Conservation (phyloP, 169 alveolate species). For the Cytauxzoon felis region DNA sequence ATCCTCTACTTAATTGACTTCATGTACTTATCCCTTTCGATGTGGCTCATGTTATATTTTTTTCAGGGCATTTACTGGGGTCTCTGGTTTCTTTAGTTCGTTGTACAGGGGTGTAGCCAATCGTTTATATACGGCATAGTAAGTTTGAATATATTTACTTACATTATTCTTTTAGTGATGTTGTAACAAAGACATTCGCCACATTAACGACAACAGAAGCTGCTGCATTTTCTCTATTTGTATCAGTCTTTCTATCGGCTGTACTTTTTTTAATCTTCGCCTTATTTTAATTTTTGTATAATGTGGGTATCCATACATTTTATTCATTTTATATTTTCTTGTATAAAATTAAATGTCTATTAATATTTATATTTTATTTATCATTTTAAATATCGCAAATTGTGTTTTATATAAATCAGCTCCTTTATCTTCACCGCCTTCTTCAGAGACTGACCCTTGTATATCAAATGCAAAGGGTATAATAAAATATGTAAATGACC, state of each 20-base stretch:
- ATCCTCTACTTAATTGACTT: too few species aligned
- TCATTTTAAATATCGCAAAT: not conserved
- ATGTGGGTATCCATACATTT: not conserved
- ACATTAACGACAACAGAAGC: slow-evolving; percentile 7
- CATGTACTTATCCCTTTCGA: too few species aligned
- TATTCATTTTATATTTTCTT: not conserved
- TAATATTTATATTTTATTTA: not conserved
- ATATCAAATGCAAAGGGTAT: slow-evolving; percentile 16
- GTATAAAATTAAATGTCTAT: not conserved
- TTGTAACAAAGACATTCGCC: not conserved
- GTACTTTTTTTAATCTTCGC: not conserved
- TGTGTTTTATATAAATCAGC: too few species aligned
- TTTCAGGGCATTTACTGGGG: too few species aligned
- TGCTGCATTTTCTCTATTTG: not conserved
- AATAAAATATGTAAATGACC: not conserved
- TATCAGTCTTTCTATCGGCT: not conserved
- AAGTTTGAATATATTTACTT: not conserved
- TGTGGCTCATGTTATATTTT: too few species aligned
- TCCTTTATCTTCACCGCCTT: too few species aligned
- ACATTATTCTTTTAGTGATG: not conserved
- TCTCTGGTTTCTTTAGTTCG: too few species aligned
- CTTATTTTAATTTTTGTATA: not conserved
- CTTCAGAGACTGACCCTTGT: slow-evolving; percentile 5
- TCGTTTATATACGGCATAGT: not conserved
- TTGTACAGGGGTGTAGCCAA: not conserved